A percentile compares a stretch with the other conserved stretches of the same genome.
Evolutionary conservation across 1,139 yeast genomes (phyloP).

Genomic region (Suhomyces bribrorum): DNA sequence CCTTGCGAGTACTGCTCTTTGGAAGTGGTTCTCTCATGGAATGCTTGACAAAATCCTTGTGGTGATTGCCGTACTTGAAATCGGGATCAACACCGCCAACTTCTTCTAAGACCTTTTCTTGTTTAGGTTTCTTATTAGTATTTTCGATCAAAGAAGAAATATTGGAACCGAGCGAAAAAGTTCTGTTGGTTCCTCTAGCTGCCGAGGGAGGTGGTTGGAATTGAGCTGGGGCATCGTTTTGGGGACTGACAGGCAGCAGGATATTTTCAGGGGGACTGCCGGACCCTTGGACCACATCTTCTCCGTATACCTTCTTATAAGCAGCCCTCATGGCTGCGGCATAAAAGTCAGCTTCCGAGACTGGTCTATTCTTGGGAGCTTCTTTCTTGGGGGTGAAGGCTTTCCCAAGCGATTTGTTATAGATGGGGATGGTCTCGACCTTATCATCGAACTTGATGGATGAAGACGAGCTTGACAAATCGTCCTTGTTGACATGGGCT

Average conservation of each 20-base stretch:
- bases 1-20: constrained; percentile 27
- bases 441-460: constrained; percentile 44
- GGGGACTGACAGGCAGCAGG: constrained; percentile 1
- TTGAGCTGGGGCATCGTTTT: constrained; percentile 6
- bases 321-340: constrained; percentile 46
- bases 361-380: constrained; percentile 9
- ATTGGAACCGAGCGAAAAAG: constrained; percentile 11
- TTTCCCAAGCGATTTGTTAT: constrained; percentile 10
- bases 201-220: constrained; percentile 3
- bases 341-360: constrained; percentile 24
- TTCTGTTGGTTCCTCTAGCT: constrained; percentile 2
- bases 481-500: constrained; percentile 1
- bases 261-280: not conserved
- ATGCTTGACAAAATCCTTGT: constrained; percentile 38
- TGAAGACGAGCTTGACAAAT: constrained; percentile 18
- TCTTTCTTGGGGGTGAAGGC: constrained; percentile 7
- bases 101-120: constrained; percentile 11
- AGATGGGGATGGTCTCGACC: constrained; percentile 42
- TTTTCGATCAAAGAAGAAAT: constrained; percentile 4
- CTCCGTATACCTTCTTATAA: constrained; percentile 42
- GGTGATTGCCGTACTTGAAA: constrained; percentile 41
- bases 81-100: constrained; percentile 30
- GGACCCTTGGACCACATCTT: constrained; percentile 7
- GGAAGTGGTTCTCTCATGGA: constrained; percentile 31
- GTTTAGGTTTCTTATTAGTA: constrained; percentile 3